Evolutionary conservation across 306 rosid genomes (phyloP), one percentile per base, ranked within the genome.

Genomic region (Cucurbita argyrosperma): DNA sequence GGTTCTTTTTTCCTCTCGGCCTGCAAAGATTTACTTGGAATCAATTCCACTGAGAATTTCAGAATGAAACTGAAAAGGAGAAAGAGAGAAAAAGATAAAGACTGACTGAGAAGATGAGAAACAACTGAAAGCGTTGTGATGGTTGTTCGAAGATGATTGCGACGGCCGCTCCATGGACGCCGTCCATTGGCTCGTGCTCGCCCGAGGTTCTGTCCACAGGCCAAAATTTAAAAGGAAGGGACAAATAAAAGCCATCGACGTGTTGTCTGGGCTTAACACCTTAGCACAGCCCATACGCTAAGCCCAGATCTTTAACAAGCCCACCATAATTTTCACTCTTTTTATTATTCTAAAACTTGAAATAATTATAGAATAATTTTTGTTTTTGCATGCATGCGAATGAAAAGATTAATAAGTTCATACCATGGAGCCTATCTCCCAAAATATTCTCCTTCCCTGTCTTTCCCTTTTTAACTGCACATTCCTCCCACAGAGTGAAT

Each of bases 401-500:
- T 10, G 71, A 40, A 45, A 59, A 42, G 58, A 43, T 26, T 51
- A 18, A 42, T 23, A 56, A 39, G 52, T 42, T 60, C 26, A 12
- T 59, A 74, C 77, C 77, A 45, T 49, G 51, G 47, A 43, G 55
- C 16, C 70, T 74, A 42, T 74, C 77, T 59, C 73, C 74, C 43
- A 35, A 58, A 5, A 35, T 19, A 47, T 74, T 59, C 77, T 74
- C 77, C 71, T 74, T 95, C 86, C 92, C 88, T 81, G 90, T 81
- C 87, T 88, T 88, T 88, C 97, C 97, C 88, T 85, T 89, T 56
- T 87, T 89, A 7, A 54, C 79, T 6, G 87, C 86, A 77, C 93
- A 84, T 78, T 91, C 97, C 46, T 89, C 99, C 99, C 99, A 95
- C 82, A 91, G 71, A 74, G 91, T 81, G 85, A 95, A 95, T 52